phyloP scores from a whole-genome alignment of 257 asterid species.

The Catharanthus roseus region DNA sequence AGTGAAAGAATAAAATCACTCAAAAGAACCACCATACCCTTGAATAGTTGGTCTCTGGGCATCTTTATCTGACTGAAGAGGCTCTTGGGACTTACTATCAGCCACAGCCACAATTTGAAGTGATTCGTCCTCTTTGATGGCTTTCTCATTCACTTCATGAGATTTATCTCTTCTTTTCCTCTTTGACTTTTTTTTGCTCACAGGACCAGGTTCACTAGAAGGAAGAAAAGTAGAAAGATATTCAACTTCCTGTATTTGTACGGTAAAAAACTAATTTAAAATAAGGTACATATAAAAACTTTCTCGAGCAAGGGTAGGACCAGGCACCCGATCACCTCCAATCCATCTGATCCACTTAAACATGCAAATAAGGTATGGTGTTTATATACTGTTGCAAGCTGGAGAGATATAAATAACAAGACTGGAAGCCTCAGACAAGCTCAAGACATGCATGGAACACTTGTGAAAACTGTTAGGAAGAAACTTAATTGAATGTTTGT shows the following conservation, averaged over 20 bases:
- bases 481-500: neutral
- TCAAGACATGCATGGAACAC: neutral
- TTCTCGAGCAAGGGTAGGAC: neutral
- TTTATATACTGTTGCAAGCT: neutral
- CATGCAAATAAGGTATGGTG: neutral
- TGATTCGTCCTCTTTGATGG: constrained; percentile 23
- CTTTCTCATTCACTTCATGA: constrained; percentile 26
- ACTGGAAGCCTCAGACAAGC: neutral
- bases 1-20: constrained; percentile 1
- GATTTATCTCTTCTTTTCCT: constrained; percentile 53
- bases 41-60: constrained; percentile 11
- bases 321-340: neutral
- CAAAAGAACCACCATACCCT: constrained; percentile 33
- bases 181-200: constrained; percentile 23
- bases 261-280: neutral
- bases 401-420: neutral
- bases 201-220: constrained; percentile 23
- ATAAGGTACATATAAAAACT: neutral
- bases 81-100: constrained; percentile 10
- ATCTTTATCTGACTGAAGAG: constrained; percentile 1
- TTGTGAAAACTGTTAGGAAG: too few species aligned
- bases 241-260: constrained; percentile 20
- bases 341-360: neutral
- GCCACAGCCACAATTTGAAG: constrained; percentile 27
- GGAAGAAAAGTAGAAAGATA: constrained; percentile 2